Evolutionary conservation across 371 early-diverging fungal species (phyloP).

Genomic region (Lichtheimia hyalospora): DNA sequence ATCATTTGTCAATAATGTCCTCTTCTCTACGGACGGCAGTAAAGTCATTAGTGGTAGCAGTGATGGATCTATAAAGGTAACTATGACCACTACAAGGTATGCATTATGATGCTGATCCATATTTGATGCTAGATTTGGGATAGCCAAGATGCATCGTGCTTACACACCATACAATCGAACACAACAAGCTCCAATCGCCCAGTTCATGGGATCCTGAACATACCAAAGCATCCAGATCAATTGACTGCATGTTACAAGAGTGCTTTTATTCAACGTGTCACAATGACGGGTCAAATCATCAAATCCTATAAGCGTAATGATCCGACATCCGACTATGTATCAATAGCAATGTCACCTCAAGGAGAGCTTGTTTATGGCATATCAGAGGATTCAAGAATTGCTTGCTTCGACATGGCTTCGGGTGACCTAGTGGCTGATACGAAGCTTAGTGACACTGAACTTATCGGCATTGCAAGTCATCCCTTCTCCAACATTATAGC

Average conservation of each 20-base stretch:
- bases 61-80: slow-evolving; percentile 87
- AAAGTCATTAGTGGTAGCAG: slow-evolving; percentile 77
- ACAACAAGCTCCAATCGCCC: slow-evolving; percentile 6
- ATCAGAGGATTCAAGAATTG: slow-evolving; percentile 59
- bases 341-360: slow-evolving; percentile 67
- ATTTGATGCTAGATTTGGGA: slow-evolving; percentile 13
- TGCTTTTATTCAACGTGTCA: slow-evolving; percentile 55
- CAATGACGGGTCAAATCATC: slow-evolving; percentile 60
- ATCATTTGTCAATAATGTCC: slow-evolving; percentile 79
- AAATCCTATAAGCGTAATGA: slow-evolving; percentile 38
- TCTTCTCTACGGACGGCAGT: slow-evolving; percentile 68
- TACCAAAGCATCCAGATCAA: slow-evolving; percentile 60
- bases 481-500: slow-evolving; percentile 77
- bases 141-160: slow-evolving; percentile 13
- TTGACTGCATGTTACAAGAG: slow-evolving; percentile 74
- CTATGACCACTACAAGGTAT: neutral
- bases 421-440: slow-evolving; percentile 36
- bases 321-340: slow-evolving; percentile 60
- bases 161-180: slow-evolving; percentile 23
- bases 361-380: slow-evolving; percentile 77
- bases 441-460: slow-evolving; percentile 57
- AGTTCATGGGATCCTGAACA: slow-evolving; percentile 26
- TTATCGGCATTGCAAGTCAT: slow-evolving; percentile 71
- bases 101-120: neutral
- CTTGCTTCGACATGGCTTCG: slow-evolving; percentile 58